Conservation (phyloP, 2,329 filamentous ascomycete species). For the Pestalotiopsis sp. region DNA sequence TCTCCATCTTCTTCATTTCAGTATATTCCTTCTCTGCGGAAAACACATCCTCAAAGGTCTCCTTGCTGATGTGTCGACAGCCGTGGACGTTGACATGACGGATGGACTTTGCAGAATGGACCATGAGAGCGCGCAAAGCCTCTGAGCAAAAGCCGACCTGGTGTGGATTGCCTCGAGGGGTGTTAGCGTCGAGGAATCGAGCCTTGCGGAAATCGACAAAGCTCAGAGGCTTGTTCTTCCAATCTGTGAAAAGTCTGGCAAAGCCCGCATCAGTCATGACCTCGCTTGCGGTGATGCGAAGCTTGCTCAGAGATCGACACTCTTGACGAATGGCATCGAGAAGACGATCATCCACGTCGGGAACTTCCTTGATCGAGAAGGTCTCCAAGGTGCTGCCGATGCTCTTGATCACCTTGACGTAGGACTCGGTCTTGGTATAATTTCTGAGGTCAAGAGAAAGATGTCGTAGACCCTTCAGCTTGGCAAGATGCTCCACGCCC, state of each 20-base stretch:
- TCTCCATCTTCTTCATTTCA: slow-evolving; percentile 70
- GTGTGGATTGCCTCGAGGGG: slow-evolving; percentile 66
- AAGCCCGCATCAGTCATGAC: slow-evolving; percentile 77
- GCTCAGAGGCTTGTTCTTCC: slow-evolving; percentile 72
- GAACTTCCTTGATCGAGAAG: slow-evolving; percentile 73
- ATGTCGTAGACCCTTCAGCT: slow-evolving; percentile 68
- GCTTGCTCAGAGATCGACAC: slow-evolving; percentile 71
- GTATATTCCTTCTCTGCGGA: slow-evolving; percentile 63
- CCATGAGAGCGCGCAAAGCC: slow-evolving; percentile 82
- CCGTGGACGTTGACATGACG: slow-evolving; percentile 76
- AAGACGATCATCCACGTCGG: slow-evolving; percentile 67
- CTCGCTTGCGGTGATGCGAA: slow-evolving; percentile 80
- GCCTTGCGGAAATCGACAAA: slow-evolving; percentile 78
- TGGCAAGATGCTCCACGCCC: slow-evolving; percentile 67
- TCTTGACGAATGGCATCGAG: slow-evolving; percentile 71
- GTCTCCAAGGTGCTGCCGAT: slow-evolving; percentile 73
- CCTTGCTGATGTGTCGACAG: slow-evolving; percentile 77
- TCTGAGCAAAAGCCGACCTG: slow-evolving; percentile 73
- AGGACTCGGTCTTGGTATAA: slow-evolving; percentile 56
- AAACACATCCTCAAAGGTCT: slow-evolving; percentile 78
- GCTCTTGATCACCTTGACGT: slow-evolving; percentile 62
- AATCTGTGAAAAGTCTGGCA: slow-evolving; percentile 70
- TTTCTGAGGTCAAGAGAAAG: slow-evolving; percentile 72
- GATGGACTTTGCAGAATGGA: slow-evolving; percentile 72
- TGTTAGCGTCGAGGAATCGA: slow-evolving; percentile 73